phyloP scores from a whole-genome alignment of 768 basidiomycete species.

The Phlegmacium glaucopus region DNA sequence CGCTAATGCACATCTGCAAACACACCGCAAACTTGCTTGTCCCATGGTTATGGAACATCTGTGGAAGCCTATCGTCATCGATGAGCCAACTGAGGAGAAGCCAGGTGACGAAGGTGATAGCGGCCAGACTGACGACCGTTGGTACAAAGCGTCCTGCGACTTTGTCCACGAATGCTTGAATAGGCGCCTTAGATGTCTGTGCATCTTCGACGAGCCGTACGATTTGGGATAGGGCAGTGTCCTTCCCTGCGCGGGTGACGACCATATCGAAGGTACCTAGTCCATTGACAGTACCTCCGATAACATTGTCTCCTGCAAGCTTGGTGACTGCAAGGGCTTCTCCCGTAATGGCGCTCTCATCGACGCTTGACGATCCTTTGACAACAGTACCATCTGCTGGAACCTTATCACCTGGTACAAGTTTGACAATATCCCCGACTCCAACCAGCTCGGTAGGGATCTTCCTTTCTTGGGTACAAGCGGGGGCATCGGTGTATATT shows the following conservation, averaged over 20 bases:
- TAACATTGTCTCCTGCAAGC: constrained; percentile 78
- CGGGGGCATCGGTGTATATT: constrained; percentile 85
- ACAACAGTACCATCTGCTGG: constrained; percentile 94
- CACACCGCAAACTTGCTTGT: constrained; percentile 87
- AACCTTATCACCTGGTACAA: constrained; percentile 95
- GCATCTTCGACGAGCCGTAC: constrained; percentile 97
- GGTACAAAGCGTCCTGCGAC: constrained; percentile 97
- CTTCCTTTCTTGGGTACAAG: constrained; percentile 81
- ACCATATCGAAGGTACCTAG: constrained; percentile 96
- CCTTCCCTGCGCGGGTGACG: constrained; percentile 92
- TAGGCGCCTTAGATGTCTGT: constrained; percentile 96
- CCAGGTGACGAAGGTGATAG: constrained; percentile 83
- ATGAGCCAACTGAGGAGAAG: constrained; percentile 64
- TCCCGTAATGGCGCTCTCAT: constrained; percentile 96
- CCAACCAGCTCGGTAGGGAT: constrained; percentile 94
- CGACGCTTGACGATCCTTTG: constrained; percentile 81
- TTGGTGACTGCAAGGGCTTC: constrained; percentile 90
- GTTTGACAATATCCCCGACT: constrained; percentile 88
- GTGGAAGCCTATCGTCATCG: constrained; percentile 59
- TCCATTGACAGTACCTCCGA: constrained; percentile 96
- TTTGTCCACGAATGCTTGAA: constrained; percentile 93
- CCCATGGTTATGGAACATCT: constrained; percentile 82
- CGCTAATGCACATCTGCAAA: constrained; percentile 95
- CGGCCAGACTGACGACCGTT: constrained; percentile 77
- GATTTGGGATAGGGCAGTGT: constrained; percentile 95